Evolutionary conservation across 2,329 filamentous ascomycete genomes (phyloP), one percentile per base, ranked within the genome.

Genomic region (Zasmidium angulare): DNA sequence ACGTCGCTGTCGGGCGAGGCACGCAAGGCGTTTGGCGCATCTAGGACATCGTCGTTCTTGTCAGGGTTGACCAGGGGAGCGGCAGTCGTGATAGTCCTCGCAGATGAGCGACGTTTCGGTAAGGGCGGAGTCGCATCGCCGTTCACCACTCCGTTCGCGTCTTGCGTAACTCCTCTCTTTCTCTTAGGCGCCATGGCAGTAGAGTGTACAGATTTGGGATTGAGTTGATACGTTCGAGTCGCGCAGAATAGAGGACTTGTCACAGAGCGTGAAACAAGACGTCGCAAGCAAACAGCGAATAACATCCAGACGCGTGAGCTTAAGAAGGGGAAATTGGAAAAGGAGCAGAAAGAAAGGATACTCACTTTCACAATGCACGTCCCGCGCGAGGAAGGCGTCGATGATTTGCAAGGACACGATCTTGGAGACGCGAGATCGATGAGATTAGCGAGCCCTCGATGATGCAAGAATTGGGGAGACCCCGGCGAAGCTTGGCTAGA

Each of bases 1-100:
- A 73, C 66, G 24, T 70, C 74, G 60, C 72, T 71, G 60, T 80
- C 77, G 17, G 78, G 78, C 52, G 78, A 80, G 43, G 78, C 77
- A 46, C 76, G 71, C 46, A 75, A 65, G 12, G 78, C 77, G 59
- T 72, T 69, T 3, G 75, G 70, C 3, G 75, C 76, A 61, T 80
- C 77, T 10, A 79, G 56, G 19, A 80, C 68, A 17, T 79, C 75
- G 36, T 68, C 66, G 55, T 77, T 79, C 22, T 58, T 51, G 31
- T 71, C 66, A 6, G 71, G 71, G 40, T 72, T 70, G 19, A 67
- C 64, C 23, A 50, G 50, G 2, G 61, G 56, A 4, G 60, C 59
- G 17, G 61, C 56, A 12, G 62, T 57, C 26, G 57, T 53, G 24
- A 60, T 56, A 11, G 58, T 62, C 22, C 63, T 58, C 0, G 61